Evolutionary conservation across 2,329 filamentous ascomycete species (phyloP), one percentile per base, ranked within the genome.

Genomic region (Fusarium stilboides): DNA sequence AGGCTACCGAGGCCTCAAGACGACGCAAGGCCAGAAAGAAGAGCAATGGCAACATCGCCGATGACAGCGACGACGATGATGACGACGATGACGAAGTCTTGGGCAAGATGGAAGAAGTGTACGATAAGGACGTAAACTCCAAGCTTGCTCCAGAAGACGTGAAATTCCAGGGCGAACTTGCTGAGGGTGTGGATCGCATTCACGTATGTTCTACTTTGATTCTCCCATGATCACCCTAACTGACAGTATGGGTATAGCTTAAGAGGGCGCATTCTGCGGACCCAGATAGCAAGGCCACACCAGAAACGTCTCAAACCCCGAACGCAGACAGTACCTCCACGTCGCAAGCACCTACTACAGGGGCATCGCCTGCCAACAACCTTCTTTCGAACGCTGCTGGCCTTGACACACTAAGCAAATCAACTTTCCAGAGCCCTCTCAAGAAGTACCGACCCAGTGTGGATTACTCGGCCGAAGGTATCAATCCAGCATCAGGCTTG

Each of bases 221-320:
- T 22, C 22, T 47, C 15, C 12, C 22, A 5, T 19, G 36, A 22
- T 40, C 20, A 6, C 4, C 19, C 53, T 44, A 42, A 40, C 57
- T 71, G 26, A 74, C 69, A 65, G 34, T 52, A 36, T 40, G 8
- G 20, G 28, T 47, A 74, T 74, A 94, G 92, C 88, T 95, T 67
- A 95, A 95, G 84, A 88, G 92, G 69, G 91, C 92, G 69, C 92
- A 94, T 77, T 94, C 92, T 12, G 88, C 87, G 39, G 92, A 94
- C 51, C 90, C 89, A 13, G 83, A 91, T 20, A 84, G 83, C 74
- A 73, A 74, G 37, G 74, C 75, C 24, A 78, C 78, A 2, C 74
- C 78, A 7, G 75, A 78, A 42, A 69, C 75, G 76, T 78, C 69
- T 67, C 76, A 67, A 75, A 80, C 40, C 77, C 80, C 47, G 76